These are phyloP conservation scores for Chaetomiaceae sp. DNA, from an alignment of 2,329 filamentous ascomycete genomes.

Conservation along the genomic window DNA sequence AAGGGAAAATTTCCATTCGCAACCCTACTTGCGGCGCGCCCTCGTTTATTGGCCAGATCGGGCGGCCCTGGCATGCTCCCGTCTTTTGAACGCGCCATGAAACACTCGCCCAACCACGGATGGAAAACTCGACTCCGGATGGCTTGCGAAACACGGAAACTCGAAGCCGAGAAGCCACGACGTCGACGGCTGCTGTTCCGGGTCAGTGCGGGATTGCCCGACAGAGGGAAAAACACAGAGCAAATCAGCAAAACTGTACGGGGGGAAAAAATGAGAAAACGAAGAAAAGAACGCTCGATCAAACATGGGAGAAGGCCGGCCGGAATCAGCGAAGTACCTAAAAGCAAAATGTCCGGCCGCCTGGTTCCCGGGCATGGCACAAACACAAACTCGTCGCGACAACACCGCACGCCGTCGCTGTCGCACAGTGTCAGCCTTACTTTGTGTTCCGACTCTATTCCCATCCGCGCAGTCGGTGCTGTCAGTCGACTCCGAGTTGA, in stretches of 20 bases:
- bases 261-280: too few species aligned
- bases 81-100: conserved; percentile 1
- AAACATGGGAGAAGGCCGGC: too few species aligned
- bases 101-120: conserved; percentile 13
- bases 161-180: conserved; percentile 9
- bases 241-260: too few species aligned
- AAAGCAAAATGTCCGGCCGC: too few species aligned
- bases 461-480: not conserved
- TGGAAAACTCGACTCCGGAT: not conserved
- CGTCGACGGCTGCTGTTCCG: conserved; percentile 10
- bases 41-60: conserved; percentile 2
- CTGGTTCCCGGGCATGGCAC: too few species aligned
- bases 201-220: too few species aligned
- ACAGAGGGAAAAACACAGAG: too few species aligned
- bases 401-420: not conserved
- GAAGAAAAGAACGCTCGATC: too few species aligned
- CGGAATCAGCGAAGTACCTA: too few species aligned
- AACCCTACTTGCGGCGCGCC: too few species aligned
- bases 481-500: not conserved
- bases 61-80: conserved; percentile 6
- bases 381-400: not conserved
- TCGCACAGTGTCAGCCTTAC: not conserved
- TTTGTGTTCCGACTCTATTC: not conserved
- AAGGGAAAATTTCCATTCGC: too few species aligned
- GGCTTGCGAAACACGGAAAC: conserved; percentile 18